Evolutionary conservation across 257 asterid genomes (phyloP), one percentile per base, ranked within the genome.

Genomic region (Solanum sitiens): DNA sequence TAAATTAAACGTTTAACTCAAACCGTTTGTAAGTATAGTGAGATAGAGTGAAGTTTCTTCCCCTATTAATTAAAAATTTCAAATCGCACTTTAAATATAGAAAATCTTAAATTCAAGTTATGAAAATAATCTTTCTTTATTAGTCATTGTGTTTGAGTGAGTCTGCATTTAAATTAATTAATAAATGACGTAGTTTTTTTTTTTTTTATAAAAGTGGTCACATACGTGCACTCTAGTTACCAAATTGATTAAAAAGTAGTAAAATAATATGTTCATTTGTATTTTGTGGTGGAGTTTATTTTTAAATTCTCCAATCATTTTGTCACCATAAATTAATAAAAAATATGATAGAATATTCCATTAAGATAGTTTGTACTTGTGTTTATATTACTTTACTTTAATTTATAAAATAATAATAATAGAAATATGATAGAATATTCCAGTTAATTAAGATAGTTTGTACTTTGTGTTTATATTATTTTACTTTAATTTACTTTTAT

Each of bases 31-130:
- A 16, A 6, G 18, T 70, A 30, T 70, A 15, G 13, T 3, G 20
- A 0, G 2, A 13, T 13, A 12, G 30, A 25, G 2, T 6, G 37
- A 13, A 27, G 7, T 67, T 14, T 30, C 23, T 13, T 6, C 0
- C 0, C 0, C 2, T 30, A 6, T 68, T 30, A 7, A 68, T 68
- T 13, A 67, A 27, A 14, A 70, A 0, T 27, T 67, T 67, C 20
- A 11, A 1, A 61, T 61, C 0, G 1, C 23, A 23, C 0, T 23
- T n/a, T 63, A 2, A 3, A 1, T 63, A 63, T 63, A n/a, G 0
- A 63, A 11, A 1, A 9, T 3, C 3, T 68, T 7, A 4, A 68
- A 0, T 68, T 7, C 0, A 13, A 65, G 8, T n/a, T 2, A 4
- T 67, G 39, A 6, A 68, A 68, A 13, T 27, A 68, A 2, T 27